Conservation (phyloP, 371 early-diverging fungal species). For the Mortierella sp. region DNA sequence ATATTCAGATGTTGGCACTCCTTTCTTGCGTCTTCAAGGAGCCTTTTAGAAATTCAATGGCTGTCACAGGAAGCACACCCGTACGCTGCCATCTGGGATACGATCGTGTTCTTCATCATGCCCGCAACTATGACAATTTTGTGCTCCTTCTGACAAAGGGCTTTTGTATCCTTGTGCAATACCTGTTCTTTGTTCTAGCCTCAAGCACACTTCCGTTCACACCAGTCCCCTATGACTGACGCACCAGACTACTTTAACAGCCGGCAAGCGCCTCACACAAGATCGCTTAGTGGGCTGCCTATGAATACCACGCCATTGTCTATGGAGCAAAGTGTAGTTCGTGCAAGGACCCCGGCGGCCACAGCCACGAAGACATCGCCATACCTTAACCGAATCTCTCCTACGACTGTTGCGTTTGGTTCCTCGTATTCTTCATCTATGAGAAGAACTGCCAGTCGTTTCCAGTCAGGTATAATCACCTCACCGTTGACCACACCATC, state of each 20-base stretch:
- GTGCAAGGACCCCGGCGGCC: slow-evolving; percentile 34
- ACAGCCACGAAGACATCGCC: slow-evolving; percentile 32
- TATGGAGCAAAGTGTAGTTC: slow-evolving; percentile 16
- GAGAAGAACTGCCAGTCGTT: slow-evolving; percentile 31
- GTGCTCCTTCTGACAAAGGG: no score
- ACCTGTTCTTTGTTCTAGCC: slow-evolving; percentile 22
- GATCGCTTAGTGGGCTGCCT: slow-evolving; percentile 24
- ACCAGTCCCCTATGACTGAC: slow-evolving; percentile 39
- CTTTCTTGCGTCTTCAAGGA: slow-evolving; percentile 79
- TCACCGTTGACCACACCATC: slow-evolving; percentile 48
- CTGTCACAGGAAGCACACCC: slow-evolving; percentile 39
- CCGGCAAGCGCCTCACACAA: slow-evolving; percentile 20
- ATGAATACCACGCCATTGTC: slow-evolving; percentile 46
- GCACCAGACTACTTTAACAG: slow-evolving; percentile 48
- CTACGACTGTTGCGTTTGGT: slow-evolving; percentile 32
- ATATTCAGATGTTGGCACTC: slow-evolving; percentile 88
- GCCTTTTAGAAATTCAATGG: slow-evolving; percentile 51
- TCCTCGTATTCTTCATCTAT: slow-evolving; percentile 36
- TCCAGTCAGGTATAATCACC: slow-evolving; percentile 22
- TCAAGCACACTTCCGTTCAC: slow-evolving; percentile 32
- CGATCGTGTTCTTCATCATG: no score
- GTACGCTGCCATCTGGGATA: slow-evolving; percentile 13
- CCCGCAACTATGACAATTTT: no score
- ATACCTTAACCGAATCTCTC: slow-evolving; percentile 47
- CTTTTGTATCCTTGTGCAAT: no score